phyloP scores from a whole-genome alignment of 106 monocot species.

The Allium cepa region DNA sequence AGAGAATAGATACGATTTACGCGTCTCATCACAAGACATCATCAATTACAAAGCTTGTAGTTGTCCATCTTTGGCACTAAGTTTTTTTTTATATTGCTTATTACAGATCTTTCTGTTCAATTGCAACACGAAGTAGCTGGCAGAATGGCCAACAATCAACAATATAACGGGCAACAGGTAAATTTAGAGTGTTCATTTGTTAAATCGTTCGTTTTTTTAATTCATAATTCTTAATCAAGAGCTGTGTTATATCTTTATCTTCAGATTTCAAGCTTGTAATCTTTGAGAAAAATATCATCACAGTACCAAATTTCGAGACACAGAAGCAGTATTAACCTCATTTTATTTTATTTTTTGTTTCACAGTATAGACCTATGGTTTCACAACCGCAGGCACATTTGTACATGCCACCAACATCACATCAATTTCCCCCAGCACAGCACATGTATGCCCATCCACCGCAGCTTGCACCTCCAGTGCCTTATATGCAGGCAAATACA shows the following conservation, averaged over 20 bases:
- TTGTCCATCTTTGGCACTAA: too few species aligned
- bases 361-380: slow-evolving; percentile 68
- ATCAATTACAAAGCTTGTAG: too few species aligned
- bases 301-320: not conserved
- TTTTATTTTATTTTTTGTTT: not conserved
- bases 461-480: slow-evolving; percentile 43
- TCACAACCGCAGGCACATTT: slow-evolving; percentile 55
- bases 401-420: slow-evolving; percentile 42
- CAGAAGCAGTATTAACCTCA: too few species aligned
- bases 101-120: slow-evolving; percentile 31
- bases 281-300: too few species aligned
- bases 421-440: slow-evolving; percentile 50
- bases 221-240: too few species aligned
- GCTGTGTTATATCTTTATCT: too few species aligned
- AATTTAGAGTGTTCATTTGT: too few species aligned
- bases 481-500: slow-evolving; percentile 36
- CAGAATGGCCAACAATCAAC: too few species aligned
- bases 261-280: too few species aligned
- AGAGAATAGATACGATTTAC: not conserved
- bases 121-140: slow-evolving; percentile 38
- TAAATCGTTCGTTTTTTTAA: too few species aligned
- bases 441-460: slow-evolving; percentile 35
- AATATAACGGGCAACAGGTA: not conserved
- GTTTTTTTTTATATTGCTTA: too few species aligned
- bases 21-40: too few species aligned